Percentiles rank a stretch among this genome's conserved stretches.
phyloP scores from a whole-genome alignment of 2,329 filamentous ascomycete species.

The Diaporthe citri region DNA sequence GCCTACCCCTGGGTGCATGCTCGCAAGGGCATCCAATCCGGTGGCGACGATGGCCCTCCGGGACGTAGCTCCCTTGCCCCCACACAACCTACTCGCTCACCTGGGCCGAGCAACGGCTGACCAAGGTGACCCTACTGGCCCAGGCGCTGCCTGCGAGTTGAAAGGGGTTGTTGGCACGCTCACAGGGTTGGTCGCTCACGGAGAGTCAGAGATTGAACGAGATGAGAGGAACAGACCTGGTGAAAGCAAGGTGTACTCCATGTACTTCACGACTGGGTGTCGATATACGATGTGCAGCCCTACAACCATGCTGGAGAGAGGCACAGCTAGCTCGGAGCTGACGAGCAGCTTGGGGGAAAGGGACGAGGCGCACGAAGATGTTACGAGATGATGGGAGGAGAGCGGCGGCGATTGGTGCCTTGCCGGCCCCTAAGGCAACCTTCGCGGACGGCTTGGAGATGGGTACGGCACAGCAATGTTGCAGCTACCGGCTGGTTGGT shows the following conservation, averaged over 20 bases:
- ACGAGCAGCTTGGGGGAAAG: not conserved
- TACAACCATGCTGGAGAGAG: constrained; percentile 17
- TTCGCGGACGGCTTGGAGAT: not conserved
- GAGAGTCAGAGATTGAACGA: not conserved
- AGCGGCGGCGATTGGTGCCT: not conserved
- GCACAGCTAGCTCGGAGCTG: not conserved
- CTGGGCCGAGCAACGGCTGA: not conserved
- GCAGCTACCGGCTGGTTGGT: constrained; percentile 22
- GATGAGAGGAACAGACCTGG: not conserved
- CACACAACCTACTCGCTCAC: not conserved
- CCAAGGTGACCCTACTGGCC: not conserved
- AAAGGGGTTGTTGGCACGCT: not conserved
- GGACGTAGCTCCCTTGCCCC: not conserved
- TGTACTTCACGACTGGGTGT: not conserved
- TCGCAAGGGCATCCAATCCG: constrained; percentile 3
- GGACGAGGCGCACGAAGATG: not conserved
- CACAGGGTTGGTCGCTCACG: not conserved
- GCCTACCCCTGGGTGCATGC: constrained; percentile 11
- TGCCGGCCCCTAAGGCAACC: constrained; percentile 5
- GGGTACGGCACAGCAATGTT: not conserved
- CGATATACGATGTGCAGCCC: not conserved
- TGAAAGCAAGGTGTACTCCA: not conserved
- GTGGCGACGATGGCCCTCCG: not conserved
- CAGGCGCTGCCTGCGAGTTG: not conserved
- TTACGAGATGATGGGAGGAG: not conserved